These are phyloP conservation scores for Cryptococcus sp. DNA, from an alignment of 1,284 basidiomycete genomes.

Conservation along the genomic window DNA sequence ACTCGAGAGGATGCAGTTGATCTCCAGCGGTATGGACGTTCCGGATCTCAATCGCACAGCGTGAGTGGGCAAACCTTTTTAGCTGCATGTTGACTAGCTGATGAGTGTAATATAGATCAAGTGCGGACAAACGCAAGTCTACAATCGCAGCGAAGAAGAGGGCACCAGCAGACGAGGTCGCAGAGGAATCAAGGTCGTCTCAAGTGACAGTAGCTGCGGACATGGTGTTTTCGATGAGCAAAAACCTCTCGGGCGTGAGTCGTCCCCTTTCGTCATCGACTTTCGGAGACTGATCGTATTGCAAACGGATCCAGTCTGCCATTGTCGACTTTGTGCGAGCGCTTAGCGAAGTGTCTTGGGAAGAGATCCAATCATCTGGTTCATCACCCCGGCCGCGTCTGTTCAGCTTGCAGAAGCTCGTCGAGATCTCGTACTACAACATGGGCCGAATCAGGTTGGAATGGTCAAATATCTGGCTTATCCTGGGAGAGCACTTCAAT, in stretches of 20 bases:
- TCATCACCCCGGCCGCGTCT: slow-evolving; percentile 88
- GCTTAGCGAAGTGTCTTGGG: slow-evolving; percentile 96
- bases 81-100: not conserved
- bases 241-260: slow-evolving; percentile 87
- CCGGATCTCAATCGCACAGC: slow-evolving; percentile 77
- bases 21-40: slow-evolving; percentile 80
- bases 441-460: slow-evolving; percentile 98
- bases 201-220: slow-evolving; percentile 98
- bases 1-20: slow-evolving; percentile 94
- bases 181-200: slow-evolving; percentile 93
- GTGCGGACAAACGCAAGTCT: slow-evolving; percentile 21
- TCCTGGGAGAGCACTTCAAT: slow-evolving; percentile 98
- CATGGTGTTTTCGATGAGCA: slow-evolving; percentile 97
- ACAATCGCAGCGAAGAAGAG: slow-evolving; percentile 18
- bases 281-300: not conserved
- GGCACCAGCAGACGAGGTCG: slow-evolving; percentile 83
- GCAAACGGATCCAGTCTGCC: slow-evolving; percentile 66
- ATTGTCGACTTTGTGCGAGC: slow-evolving; percentile 98
- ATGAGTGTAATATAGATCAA: slow-evolving; percentile 8
- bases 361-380: slow-evolving; percentile 97
- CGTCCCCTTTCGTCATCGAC: too few relatives aligned
- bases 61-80: slow-evolving; percentile 55
- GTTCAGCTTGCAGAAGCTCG: slow-evolving; percentile 97
- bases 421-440: slow-evolving; percentile 99
- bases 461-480: slow-evolving; percentile 98